A percentile compares a stretch with the other conserved stretches of the same genome.
These are phyloP conservation scores for Phytophthora litchii DNA, from an alignment of 352 stramenopile species.

Conservation along the genomic window DNA sequence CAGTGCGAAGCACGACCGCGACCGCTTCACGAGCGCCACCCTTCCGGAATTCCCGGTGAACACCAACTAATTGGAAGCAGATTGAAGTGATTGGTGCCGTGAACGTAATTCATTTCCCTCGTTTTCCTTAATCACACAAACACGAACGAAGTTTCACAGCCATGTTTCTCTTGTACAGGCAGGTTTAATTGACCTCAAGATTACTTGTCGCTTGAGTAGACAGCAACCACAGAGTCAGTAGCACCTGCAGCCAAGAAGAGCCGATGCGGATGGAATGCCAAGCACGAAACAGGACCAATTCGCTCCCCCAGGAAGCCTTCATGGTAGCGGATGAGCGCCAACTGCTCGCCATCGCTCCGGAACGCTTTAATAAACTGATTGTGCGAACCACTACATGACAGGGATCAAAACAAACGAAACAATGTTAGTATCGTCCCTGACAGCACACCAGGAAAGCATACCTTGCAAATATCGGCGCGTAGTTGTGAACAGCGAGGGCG, in stretches of 20 bases:
- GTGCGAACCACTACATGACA: conserved; percentile 90
- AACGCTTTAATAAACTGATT: conserved; percentile 99
- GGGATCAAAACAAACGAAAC: conserved; percentile 3
- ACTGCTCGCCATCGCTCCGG: conserved; percentile 86
- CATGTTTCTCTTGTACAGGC: conserved; percentile 1
- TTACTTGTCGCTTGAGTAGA: conserved; percentile 91
- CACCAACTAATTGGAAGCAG: conserved; percentile 12
- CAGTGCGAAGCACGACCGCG: conserved; percentile 67
- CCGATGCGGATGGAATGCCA: conserved; percentile 97
- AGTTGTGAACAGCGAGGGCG: conserved; percentile 94
- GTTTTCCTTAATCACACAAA: conserved; percentile 13
- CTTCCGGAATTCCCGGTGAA: conserved; percentile 38
- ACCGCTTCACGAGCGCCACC: conserved; percentile 51
- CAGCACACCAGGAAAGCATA: conserved; percentile 28
- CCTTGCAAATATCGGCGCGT: conserved; percentile 95
- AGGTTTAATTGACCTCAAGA: conserved; percentile 2
- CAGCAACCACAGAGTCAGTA: conserved; percentile 95
- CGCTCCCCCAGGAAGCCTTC: conserved; percentile 96
- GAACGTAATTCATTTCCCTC: conserved; percentile 16
- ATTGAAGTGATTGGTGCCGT: not conserved
- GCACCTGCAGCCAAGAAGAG: conserved; percentile 94
- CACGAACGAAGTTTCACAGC: conserved; percentile 15
- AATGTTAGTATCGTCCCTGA: conserved; percentile 1
- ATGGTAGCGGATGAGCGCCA: conserved; percentile 93
- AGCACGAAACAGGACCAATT: conserved; percentile 96